Conservation (phyloP, 306 rosid genomes). For the Oemleria cerasiformis region DNA sequence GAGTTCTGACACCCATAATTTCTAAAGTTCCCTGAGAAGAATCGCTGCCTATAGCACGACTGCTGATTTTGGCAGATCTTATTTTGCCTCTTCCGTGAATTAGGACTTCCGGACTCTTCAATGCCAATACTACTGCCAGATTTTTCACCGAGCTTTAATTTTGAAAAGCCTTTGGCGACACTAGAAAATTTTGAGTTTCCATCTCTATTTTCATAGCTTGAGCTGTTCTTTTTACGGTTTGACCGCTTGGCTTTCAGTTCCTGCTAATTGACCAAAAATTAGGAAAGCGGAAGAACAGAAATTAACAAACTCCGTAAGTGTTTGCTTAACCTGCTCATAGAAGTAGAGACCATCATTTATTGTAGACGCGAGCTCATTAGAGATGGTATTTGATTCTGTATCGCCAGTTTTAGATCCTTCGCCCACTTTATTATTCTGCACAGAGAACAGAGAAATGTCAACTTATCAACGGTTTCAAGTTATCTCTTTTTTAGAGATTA, state of each 20-base stretch:
- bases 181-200: slow-evolving; percentile 46
- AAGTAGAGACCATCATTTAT: slow-evolving; percentile 92
- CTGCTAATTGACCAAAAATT: slow-evolving; percentile 42
- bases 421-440: slow-evolving; percentile 59
- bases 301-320: background rate
- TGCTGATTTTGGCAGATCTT: slow-evolving; percentile 59
- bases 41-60: slow-evolving; percentile 66
- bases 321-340: slow-evolving; percentile 75
- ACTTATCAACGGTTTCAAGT: background rate
- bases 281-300: slow-evolving; percentile 7
- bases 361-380: slow-evolving; percentile 82
- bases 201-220: slow-evolving; percentile 51
- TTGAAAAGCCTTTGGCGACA: slow-evolving; percentile 50
- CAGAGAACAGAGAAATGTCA: slow-evolving; percentile 14
- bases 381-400: slow-evolving; percentile 64
- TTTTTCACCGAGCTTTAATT: slow-evolving; percentile 53
- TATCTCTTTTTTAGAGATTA: background rate
- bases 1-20: slow-evolving; percentile 72
- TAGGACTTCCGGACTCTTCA: slow-evolving; percentile 62
- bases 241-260: slow-evolving; percentile 68
- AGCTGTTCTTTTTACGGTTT: slow-evolving; percentile 59
- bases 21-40: slow-evolving; percentile 79
- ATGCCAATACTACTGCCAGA: slow-evolving; percentile 31
- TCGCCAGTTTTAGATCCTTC: slow-evolving; percentile 41
- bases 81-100: slow-evolving; percentile 64